Conservation (phyloP, 2,329 filamentous ascomycete species). For the Dactylellina cionopaga region DNA sequence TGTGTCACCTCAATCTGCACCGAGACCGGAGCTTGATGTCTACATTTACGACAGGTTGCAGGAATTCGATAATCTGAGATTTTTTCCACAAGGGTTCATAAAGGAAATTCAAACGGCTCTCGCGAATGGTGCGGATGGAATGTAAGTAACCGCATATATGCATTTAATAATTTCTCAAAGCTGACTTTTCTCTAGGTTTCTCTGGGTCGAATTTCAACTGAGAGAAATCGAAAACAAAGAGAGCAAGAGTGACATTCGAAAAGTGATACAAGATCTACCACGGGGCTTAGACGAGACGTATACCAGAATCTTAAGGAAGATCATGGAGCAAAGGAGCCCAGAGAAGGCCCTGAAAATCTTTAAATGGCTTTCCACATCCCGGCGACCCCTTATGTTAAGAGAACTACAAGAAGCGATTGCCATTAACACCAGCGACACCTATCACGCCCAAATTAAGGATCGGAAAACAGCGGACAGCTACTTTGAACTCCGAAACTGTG, state of each 20-base stretch:
- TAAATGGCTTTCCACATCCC: constrained; percentile 38
- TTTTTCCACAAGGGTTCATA: constrained; percentile 5
- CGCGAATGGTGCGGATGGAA: constrained; percentile 12
- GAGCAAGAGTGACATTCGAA: constrained; percentile 21
- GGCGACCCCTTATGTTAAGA: constrained; percentile 14
- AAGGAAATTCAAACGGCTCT: constrained; percentile 16
- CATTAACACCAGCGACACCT: constrained; percentile 24
- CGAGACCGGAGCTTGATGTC: constrained; percentile 9
- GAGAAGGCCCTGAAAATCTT: constrained; percentile 34
- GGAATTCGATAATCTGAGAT: constrained; percentile 13
- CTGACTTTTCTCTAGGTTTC: constrained; percentile 10
- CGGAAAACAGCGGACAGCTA: neutral
- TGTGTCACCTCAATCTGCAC: constrained; percentile 7
- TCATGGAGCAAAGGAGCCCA: constrained; percentile 24
- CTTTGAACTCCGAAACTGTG: constrained; percentile 8
- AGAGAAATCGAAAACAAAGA: constrained; percentile 38
- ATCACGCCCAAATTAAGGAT: constrained; percentile 8
- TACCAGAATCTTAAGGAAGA: constrained; percentile 24
- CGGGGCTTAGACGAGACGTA: constrained; percentile 35
- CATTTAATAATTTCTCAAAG: constrained; percentile 1
- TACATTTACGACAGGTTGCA: constrained; percentile 8
- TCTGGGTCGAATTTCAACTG: constrained; percentile 50
- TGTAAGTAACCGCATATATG: constrained; percentile 8
- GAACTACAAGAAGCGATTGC: constrained; percentile 41
- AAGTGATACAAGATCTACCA: constrained; percentile 36